Evolutionary conservation across 257 asterid genomes (phyloP).

Genomic region (Verbascum thapsus): DNA sequence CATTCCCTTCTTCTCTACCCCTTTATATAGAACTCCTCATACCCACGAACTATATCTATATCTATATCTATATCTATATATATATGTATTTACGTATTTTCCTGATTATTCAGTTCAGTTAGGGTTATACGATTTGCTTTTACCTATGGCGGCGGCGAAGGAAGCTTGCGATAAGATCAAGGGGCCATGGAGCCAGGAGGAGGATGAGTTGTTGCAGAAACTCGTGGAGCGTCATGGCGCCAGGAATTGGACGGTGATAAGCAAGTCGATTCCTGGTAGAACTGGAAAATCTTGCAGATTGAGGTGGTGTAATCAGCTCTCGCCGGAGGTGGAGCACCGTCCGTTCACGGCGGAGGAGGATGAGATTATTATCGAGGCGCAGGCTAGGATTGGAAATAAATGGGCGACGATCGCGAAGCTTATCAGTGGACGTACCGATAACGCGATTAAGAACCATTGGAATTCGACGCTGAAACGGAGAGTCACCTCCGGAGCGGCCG

Average conservation of each 20-base stretch:
- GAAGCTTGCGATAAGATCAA: slow-evolving; percentile 33
- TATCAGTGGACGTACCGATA: slow-evolving; percentile 50
- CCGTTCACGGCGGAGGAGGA: slow-evolving; percentile 57
- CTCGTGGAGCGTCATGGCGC: slow-evolving; percentile 48
- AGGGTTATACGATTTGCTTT: not conserved
- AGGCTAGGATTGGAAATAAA: slow-evolving; percentile 41
- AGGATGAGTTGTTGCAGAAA: slow-evolving; percentile 39
- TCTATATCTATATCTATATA: not conserved
- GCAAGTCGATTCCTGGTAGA: slow-evolving; percentile 53
- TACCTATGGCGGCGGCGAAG: slow-evolving; percentile 32
- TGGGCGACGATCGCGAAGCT: slow-evolving; percentile 49
- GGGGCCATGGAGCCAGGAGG: slow-evolving; percentile 61
- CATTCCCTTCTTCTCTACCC: slow-evolving; percentile 33
- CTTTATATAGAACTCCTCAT: slow-evolving; percentile 17
- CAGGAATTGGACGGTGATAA: slow-evolving; percentile 51
- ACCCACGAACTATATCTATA: not conserved
- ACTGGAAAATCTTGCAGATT: slow-evolving; percentile 60
- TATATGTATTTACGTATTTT: too few relatives aligned
- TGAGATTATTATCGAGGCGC: slow-evolving; percentile 43
- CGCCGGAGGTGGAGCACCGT: slow-evolving; percentile 55
- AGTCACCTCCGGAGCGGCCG: not conserved
- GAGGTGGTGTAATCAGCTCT: slow-evolving; percentile 62
- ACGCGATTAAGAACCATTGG: slow-evolving; percentile 56
- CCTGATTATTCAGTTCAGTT: slow-evolving; percentile 10
- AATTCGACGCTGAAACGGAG: slow-evolving; percentile 49